These are phyloP conservation scores for Fistulifera pelliculosa DNA, from an alignment of 108 stramenopile species.

Conservation along the genomic window DNA sequence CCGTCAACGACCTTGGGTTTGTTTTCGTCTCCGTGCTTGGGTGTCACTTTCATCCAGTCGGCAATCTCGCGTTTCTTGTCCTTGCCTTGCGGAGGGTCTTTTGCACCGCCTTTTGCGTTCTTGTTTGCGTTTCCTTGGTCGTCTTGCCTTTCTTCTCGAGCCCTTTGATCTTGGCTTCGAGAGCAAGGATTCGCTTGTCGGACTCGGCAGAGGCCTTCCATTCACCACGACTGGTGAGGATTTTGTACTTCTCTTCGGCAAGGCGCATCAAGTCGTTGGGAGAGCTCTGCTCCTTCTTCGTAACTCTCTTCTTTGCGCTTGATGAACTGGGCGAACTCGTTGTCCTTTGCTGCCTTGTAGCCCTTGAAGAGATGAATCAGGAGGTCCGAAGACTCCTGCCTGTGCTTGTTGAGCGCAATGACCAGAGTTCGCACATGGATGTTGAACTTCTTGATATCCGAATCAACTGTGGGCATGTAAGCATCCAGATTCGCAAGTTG, in stretches of 20 bases:
- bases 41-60: not conserved
- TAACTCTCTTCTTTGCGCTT: slow-evolving; percentile 12
- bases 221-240: not conserved
- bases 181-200: slow-evolving; percentile 23
- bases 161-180: slow-evolving; percentile 7
- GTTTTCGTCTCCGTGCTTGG: not conserved
- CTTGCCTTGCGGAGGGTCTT: not conserved
- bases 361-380: slow-evolving; percentile 30
- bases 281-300: slow-evolving; percentile 17
- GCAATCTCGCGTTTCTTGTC: not conserved
- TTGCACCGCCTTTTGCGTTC: not conserved
- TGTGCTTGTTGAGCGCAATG: slow-evolving; percentile 9
- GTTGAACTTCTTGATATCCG: slow-evolving; percentile 27
- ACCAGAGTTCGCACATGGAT: slow-evolving; percentile 9
- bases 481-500: slow-evolving; percentile 15
- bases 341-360: slow-evolving; percentile 11
- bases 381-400: slow-evolving; percentile 11
- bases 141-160: not conserved
- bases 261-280: slow-evolving; percentile 1
- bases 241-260: slow-evolving; percentile 3
- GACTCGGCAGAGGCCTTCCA: slow-evolving; percentile 4
- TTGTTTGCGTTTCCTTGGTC: not conserved
- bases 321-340: slow-evolving; percentile 18
- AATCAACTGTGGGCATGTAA: slow-evolving; percentile 10
- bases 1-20: not conserved